These are phyloP conservation scores for Arthrobotrys sinensis DNA, from an alignment of 2,329 filamentous ascomycete genomes.

Conservation along the genomic window DNA sequence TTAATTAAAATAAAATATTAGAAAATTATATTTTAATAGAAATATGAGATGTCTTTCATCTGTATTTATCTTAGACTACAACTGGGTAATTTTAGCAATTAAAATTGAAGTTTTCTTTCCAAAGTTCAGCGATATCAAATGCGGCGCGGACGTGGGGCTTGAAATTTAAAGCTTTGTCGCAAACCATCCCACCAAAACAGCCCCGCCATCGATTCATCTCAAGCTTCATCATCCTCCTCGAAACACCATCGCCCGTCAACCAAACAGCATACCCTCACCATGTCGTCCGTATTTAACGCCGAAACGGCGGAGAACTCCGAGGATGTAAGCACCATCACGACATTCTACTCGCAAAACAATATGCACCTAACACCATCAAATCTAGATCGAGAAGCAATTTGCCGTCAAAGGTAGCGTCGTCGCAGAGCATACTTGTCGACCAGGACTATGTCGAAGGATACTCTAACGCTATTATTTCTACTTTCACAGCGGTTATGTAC, in stretches of 20 bases:
- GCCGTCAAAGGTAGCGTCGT: slow-evolving; percentile 84
- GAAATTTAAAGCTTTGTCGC: slow-evolving; percentile 9
- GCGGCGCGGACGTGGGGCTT: slow-evolving; percentile 28
- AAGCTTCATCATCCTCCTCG: not conserved
- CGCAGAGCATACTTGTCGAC: slow-evolving; percentile 38
- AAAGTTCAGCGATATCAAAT: not conserved
- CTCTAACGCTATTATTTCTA: not conserved
- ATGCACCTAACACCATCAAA: not conserved
- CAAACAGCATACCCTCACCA: slow-evolving; percentile 3
- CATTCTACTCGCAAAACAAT: slow-evolving; percentile 7
- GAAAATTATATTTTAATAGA: not conserved
- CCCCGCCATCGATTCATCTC: slow-evolving; percentile 36
- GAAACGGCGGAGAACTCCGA: slow-evolving; percentile 17
- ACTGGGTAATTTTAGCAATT: not conserved
- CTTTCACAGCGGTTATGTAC: slow-evolving; percentile 82
- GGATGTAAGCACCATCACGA: slow-evolving; percentile 22
- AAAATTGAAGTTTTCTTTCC: not conserved
- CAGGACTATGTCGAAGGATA: not conserved
- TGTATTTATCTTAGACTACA: too few species aligned
- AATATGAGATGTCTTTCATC: too few species aligned
- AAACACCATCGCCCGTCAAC: not conserved
- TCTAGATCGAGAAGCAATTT: slow-evolving; percentile 98
- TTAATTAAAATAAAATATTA: too few species aligned
- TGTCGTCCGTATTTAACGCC: slow-evolving; percentile 42
- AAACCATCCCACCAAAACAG: slow-evolving; percentile 40